phyloP scores from a whole-genome alignment of 2,329 filamentous ascomycete species.

The Claviceps pusilla region DNA sequence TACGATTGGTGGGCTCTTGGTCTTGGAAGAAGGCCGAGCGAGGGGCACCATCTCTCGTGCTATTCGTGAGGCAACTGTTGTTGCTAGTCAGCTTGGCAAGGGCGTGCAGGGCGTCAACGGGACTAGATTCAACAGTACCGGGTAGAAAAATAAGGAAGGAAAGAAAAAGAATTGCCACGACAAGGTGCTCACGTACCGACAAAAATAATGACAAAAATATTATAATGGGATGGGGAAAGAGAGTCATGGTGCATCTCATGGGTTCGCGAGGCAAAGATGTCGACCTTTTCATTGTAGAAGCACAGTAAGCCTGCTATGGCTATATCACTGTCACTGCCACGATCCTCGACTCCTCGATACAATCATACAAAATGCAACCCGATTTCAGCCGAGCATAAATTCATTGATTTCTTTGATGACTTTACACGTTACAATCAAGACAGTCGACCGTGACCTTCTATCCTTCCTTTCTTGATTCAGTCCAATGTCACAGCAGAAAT shows the following conservation, averaged over 20 bases:
- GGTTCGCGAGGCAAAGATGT: too few species aligned
- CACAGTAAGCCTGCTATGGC: too few species aligned
- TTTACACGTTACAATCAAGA: background rate
- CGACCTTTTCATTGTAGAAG: too few species aligned
- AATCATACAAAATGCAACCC: background rate
- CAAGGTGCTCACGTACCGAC: background rate
- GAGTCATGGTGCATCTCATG: too few species aligned
- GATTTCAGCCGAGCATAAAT: background rate
- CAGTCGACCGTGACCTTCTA: background rate
- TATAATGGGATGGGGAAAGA: background rate
- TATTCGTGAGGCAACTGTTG: constrained; percentile 54
- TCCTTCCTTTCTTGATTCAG: background rate
- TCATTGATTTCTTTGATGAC: background rate
- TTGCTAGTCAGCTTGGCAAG: constrained; percentile 46
- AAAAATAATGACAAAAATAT: background rate
- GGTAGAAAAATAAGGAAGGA: background rate
- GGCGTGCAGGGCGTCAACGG: constrained; percentile 24
- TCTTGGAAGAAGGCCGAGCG: constrained; percentile 58
- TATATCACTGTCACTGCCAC: background rate
- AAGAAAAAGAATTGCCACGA: background rate
- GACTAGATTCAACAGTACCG: constrained; percentile 11
- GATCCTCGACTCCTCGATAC: background rate
- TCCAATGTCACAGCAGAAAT: background rate
- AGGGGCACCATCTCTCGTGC: constrained; percentile 53
- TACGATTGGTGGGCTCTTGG: constrained; percentile 58